Conservation (phyloP, 345 rosid genomes). For the Eucalyptus tenuipes region DNA sequence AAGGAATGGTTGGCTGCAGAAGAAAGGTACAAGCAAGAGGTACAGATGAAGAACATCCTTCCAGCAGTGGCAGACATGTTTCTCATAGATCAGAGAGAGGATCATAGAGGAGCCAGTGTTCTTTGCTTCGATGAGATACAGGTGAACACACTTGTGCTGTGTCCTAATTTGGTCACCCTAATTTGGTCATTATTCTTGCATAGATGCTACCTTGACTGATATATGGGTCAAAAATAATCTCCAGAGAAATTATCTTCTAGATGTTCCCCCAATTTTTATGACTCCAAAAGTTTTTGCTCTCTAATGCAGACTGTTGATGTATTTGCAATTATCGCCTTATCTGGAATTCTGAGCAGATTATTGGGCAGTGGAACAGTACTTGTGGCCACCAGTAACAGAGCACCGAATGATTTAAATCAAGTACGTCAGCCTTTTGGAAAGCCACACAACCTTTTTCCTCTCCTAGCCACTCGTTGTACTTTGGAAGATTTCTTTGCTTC, state of each 20-base stretch:
- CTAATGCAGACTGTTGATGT: conserved; percentile 82
- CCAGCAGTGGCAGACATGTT: conserved; percentile 85
- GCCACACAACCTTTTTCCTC: neutral
- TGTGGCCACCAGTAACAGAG: conserved; percentile 91
- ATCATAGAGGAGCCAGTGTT: conserved; percentile 62
- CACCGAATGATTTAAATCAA: conserved; percentile 85
- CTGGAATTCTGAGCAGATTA: conserved; percentile 97
- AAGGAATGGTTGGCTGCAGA: conserved; percentile 91
- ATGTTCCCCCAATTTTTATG: neutral
- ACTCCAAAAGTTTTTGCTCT: conserved; percentile 13
- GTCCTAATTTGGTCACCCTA: neutral
- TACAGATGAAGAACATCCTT: conserved; percentile 77
- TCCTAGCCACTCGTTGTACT: neutral
- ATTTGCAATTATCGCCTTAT: conserved; percentile 96
- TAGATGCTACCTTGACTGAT: neutral
- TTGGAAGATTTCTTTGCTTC: neutral
- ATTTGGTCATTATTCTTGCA: neutral
- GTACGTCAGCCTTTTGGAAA: conserved; percentile 9
- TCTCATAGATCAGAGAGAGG: conserved; percentile 45
- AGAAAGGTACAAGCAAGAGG: conserved; percentile 75
- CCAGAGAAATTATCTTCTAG: neutral
- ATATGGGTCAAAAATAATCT: neutral
- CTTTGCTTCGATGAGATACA: conserved; percentile 97
- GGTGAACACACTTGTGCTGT: conserved; percentile 14
- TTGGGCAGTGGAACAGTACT: conserved; percentile 78